Evolutionary conservation across 208 protist genomes (phyloP), one percentile per base, ranked within the genome.

Genomic region (Leishmania arabica): DNA sequence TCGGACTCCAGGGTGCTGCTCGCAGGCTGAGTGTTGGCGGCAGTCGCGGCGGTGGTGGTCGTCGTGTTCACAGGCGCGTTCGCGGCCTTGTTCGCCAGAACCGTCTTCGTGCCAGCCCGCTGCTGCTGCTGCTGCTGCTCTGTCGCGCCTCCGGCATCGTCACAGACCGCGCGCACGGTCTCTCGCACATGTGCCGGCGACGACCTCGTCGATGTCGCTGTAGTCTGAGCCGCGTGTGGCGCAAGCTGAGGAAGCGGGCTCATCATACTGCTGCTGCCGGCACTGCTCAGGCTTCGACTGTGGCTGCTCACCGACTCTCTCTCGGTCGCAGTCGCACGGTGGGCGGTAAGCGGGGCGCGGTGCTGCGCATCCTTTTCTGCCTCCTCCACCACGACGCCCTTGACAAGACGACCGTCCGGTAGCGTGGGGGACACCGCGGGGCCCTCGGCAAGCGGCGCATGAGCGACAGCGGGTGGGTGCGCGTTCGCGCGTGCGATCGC

Each of bases 181-280:
- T 84, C 84, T 4, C 80, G 58, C 37, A 45, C 40, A 40, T 81
- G 79, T 9, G 76, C 76, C 17, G 76, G 78, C 17, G 77, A 49
- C 4, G 66, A n/a, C 21, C 70, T 51, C 31, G 9, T 45, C 47
- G 54, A 70, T 27, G 37, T 60, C 7, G 60, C 77, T 21, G 75
- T 75, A 19, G n/a, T 31, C 11, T 37, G 73, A 47, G 78, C 8
- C 11, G 21, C 27, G 1, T 76, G 60, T 7, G 60, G 37, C 73
- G 89, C 80, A 27, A 83, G 85, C 0, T 83, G 83, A 0, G 85
- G 85, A 54, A 89, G 49, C 11, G 85, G 85, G 42, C 86, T 91
- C 74, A 87, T 65, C 58, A 80, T 87, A n/a, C 79, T 84, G 54
- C 70, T 53, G 54, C 76, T 73, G 37, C 62, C 56, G 56, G 15